Evolutionary conservation across 805 yeast genomes (phyloP), one percentile per base, ranked within the genome.

Genomic region (Zygosaccharomyces pseudorouxii): DNA sequence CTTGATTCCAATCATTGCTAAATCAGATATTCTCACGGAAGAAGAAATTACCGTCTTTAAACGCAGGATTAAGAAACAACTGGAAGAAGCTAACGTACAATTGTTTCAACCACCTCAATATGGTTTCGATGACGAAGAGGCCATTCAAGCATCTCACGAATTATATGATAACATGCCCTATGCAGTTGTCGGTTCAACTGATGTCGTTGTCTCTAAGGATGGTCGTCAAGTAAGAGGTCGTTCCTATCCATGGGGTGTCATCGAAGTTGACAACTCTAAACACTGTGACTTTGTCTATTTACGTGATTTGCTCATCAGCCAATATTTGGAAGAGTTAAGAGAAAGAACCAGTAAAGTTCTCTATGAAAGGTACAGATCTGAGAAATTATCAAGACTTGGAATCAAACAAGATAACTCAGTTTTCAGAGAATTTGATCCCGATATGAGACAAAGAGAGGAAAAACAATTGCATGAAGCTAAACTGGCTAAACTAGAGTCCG

Each of bases 391-490:
- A 45, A 78, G 75, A 56, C 77, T 89, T 77, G 99, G 98, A 47
- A 86, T 92, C 62, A 82, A 82, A 66, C 99, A 93, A 72, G 98
- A 93, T 72, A 81, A 84, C 68, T 63, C 84, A 29, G 98, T 92
- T n/a, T 93, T 93, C 75, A 82, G 84, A 67, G 97, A 89, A 67
- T 89, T 89, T 64, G 96, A 92, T 69, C 99, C 99, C 27, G 80
- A 84, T 46, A 76, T 85, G 57, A 88, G 87, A 72, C 95, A 89
- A 70, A 95, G 86, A 69, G 98, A 93, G 71, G 98, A 93, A 71
- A 84, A 86, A 62, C 83, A 85, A 30, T 76, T 88, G 64, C 98
- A 93, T 67, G 97, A 89, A 72, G 95, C 95, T 53, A 89, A 92
- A 66, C 77, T 93, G 60, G 85, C 90, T 49, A 89, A 88, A 74